Conservation (phyloP, 306 rosid species). For the Potentilla sterilis region DNA sequence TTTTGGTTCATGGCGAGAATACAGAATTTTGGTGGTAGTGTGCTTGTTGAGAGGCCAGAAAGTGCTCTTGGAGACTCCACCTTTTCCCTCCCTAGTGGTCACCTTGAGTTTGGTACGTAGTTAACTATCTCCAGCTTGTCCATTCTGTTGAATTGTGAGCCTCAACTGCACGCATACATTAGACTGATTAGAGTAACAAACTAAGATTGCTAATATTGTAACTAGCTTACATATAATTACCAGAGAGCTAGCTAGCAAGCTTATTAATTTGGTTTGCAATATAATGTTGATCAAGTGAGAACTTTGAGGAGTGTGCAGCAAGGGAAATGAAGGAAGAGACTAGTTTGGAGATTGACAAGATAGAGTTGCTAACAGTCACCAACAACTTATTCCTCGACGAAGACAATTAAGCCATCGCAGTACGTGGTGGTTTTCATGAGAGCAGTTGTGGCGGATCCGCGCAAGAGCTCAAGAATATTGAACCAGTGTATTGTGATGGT, state of each 20-base stretch:
- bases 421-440: constrained; percentile 55
- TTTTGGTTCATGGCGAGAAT: no score
- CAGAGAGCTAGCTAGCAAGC: no score
- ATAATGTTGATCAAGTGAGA: constrained; percentile 44
- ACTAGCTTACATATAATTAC: no score
- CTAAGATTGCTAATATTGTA: not conserved
- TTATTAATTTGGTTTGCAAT: not conserved
- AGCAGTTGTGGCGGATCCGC: constrained; percentile 28
- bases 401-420: constrained; percentile 43
- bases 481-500: constrained; percentile 64
- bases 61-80: constrained; percentile 21
- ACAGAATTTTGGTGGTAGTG: constrained; percentile 22
- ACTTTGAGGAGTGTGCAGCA: constrained; percentile 63
- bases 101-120: constrained; percentile 29
- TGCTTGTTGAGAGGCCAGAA: constrained; percentile 11
- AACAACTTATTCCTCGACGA: constrained; percentile 45
- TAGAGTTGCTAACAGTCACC: constrained; percentile 46
- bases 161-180: no score
- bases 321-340: constrained; percentile 79
- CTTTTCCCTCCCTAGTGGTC: constrained; percentile 30
- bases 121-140: not conserved
- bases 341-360: constrained; percentile 37
- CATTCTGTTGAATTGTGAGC: not conserved
- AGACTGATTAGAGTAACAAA: not conserved
- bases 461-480: constrained; percentile 42